Base-by-base conservation (phyloP, 2,329 filamentous ascomycete genomes). In the Pseudogymnoascus sp. region DNA sequence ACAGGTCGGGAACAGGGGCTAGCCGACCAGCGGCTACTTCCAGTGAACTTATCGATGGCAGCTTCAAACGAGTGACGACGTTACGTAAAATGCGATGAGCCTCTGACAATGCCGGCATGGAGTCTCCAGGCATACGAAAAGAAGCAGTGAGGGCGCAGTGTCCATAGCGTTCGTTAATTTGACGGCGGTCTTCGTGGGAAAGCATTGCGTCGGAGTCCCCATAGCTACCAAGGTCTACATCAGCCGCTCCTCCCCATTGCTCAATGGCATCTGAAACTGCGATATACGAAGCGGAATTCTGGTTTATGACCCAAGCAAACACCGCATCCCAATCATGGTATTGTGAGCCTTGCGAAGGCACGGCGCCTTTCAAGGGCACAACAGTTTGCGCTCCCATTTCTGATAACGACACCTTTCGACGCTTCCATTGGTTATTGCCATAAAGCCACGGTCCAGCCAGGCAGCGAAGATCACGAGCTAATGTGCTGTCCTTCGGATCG, bases 401-500 rank as follows among this genome's bases (percentile, higher is more conserved):
- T 6, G 69, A 65, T 23, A 39, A 62, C 70, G 69, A n/a, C 76
- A 62, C 61, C 73, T 77, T 38, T 60, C 72, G 75, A 65, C 75
- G 72, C 64, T 80, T 82, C 77, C 87, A 86, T 61, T 86, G 82
- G 19, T 75, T 79, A 60, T 85, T 79, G 52, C 84, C 85, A 69
- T 88, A 85, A 58, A 92, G 77, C 89, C 89, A 93, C 2, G 90
- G 89, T 0, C 85, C 86, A 59, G 92, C 76, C 38, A 92, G 71
- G 0, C 86, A 84, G 65, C 83, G 83, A 62, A 92, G 70, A 70
- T 92, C 88, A 62, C 88, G 82, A 1, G 83, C 85, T 58, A 87
- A 71, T 38, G 78, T 71, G 1, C 68, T 63, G 16, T 75, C 64
- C 4, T 52, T 36, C 16, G 2, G 25, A 16, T 59, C 62, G 8